These are phyloP conservation scores for Phaeotremella skinneri DNA, from an alignment of 768 basidiomycete species.

Conservation along the genomic window DNA sequence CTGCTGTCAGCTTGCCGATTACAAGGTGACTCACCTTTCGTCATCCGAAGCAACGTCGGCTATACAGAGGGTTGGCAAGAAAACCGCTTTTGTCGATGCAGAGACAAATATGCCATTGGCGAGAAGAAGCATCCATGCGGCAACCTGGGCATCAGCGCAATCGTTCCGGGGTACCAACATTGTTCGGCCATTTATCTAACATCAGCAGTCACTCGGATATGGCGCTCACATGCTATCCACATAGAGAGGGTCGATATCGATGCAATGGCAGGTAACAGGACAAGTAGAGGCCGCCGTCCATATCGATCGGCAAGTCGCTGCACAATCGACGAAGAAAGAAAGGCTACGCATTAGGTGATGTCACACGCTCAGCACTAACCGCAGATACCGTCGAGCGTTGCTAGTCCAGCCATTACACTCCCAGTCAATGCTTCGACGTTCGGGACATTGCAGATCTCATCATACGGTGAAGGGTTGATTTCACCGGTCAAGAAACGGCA, in stretches of 20 bases:
- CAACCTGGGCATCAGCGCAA: background rate
- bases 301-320: constrained; percentile 39
- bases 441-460: constrained; percentile 29
- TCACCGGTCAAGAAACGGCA: constrained; percentile 19
- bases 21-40: constrained; percentile 18
- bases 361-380: constrained; percentile 21
- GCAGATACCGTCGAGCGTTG: constrained; percentile 38
- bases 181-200: constrained; percentile 9
- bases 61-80: constrained; percentile 38
- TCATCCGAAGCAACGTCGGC: constrained; percentile 37
- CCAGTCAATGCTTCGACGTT: constrained; percentile 38
- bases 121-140: constrained; percentile 33
- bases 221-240: constrained; percentile 33
- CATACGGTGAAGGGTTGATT: constrained; percentile 18
- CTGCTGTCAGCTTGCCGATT: constrained; percentile 5
- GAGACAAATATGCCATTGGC: constrained; percentile 40
- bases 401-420: constrained; percentile 35
- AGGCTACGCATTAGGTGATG: constrained; percentile 19
- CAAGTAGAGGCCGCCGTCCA: constrained; percentile 38
- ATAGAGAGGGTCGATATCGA: constrained; percentile 38
- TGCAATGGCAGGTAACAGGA: constrained; percentile 32
- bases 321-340: constrained; percentile 38
- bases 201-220: constrained; percentile 3
- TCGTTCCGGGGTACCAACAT: background rate
- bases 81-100: constrained; percentile 41